Conservation (phyloP, 2,329 filamentous ascomycete species). For the Trichoderma sp. region DNA sequence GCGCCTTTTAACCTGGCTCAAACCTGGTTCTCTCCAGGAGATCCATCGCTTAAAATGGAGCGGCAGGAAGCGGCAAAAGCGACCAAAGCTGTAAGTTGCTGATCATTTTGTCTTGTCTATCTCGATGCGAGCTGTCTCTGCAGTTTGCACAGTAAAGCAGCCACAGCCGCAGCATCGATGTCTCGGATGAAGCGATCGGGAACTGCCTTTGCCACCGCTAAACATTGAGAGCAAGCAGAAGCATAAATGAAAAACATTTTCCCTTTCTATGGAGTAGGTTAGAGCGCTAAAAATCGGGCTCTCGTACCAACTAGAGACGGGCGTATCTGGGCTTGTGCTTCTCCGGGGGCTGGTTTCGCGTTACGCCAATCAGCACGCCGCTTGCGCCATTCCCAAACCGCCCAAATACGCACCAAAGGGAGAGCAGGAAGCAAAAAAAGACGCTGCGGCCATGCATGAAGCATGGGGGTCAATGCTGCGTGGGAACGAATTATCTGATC, state of each 20-base stretch:
- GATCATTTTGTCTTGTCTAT: neutral
- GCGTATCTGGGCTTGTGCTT: neutral
- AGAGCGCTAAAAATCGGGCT: neutral
- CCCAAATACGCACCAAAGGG: neutral
- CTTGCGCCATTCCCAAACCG: conserved; percentile 15
- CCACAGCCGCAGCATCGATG: neutral
- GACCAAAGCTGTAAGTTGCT: neutral
- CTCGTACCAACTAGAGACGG: neutral
- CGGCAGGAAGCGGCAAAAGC: neutral
- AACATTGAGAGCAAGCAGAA: neutral
- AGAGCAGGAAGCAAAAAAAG: neutral
- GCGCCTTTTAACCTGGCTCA: neutral
- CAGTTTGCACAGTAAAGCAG: neutral
- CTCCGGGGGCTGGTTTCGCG: neutral
- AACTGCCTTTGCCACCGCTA: neutral
- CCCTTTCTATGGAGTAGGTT: neutral
- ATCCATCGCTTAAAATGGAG: neutral
- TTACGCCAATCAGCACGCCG: conserved; percentile 9
- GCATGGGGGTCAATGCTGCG: neutral
- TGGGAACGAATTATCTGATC: conserved; percentile 21
- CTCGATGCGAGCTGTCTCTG: too few relatives aligned
- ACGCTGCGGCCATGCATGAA: neutral
- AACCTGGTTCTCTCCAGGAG: neutral
- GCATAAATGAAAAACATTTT: neutral
- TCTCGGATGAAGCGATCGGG: neutral